Evolutionary conservation across 495 filamentous ascomycete species (phyloP).

Genomic region (Amphirosellinia nigrospora): DNA sequence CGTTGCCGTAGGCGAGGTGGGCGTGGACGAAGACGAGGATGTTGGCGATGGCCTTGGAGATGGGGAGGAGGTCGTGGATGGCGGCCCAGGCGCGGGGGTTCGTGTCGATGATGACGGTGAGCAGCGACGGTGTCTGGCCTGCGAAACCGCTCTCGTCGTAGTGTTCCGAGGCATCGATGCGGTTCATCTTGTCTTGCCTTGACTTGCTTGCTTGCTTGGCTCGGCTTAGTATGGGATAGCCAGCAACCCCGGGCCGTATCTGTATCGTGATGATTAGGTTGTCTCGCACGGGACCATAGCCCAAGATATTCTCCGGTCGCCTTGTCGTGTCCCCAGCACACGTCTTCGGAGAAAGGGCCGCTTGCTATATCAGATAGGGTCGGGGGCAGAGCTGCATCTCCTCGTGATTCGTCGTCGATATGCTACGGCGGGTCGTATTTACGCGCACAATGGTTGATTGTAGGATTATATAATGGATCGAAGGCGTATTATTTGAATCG

Average conservation of each 20-base stretch:
- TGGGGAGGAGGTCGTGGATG: conserved; percentile 74
- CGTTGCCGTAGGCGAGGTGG: conserved; percentile 89
- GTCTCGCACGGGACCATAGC: not conserved
- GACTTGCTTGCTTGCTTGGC: too few species aligned
- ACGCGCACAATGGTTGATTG: not conserved
- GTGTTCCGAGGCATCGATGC: conserved; percentile 88
- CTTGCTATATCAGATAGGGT: too few species aligned
- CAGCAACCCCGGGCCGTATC: not conserved
- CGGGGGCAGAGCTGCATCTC: not conserved
- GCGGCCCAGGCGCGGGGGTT: conserved; percentile 94
- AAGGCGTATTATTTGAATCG: not conserved
- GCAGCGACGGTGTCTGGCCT: conserved; percentile 80
- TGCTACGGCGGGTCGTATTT: not conserved
- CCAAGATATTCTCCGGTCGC: not conserved
- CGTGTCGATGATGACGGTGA: conserved; percentile 92
- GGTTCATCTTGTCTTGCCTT: conserved; percentile 74
- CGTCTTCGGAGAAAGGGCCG: not conserved
- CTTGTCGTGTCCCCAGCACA: not conserved
- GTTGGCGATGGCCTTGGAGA: conserved; percentile 84
- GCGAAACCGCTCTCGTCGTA: conserved; percentile 63
- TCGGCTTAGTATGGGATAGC: not conserved
- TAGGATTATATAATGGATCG: not conserved
- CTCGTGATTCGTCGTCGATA: not conserved
- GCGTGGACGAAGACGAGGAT: conserved; percentile 96
- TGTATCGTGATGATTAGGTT: not conserved